Percentiles rank a stretch among this genome's conserved stretches.
Evolutionary conservation across 2,329 filamentous ascomycete species (phyloP).

Genomic region (Penicillium hordei): DNA sequence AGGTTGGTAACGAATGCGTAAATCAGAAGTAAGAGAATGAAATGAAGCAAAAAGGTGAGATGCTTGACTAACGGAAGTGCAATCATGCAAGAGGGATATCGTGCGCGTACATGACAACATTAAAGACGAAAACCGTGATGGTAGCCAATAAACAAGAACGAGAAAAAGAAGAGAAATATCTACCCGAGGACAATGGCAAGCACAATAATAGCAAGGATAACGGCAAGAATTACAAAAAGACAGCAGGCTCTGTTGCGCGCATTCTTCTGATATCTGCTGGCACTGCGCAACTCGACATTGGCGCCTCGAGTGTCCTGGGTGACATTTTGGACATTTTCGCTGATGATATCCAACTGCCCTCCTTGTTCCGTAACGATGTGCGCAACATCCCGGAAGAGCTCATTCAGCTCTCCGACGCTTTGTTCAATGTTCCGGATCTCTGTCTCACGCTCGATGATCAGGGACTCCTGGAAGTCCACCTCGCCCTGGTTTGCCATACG

Average conservation of each 20-base stretch:
- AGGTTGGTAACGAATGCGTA: not conserved
- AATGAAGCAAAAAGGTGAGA: conserved; percentile 12
- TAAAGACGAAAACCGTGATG: conserved; percentile 10
- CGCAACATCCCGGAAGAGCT: conserved; percentile 95
- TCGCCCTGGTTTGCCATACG: conserved; percentile 88
- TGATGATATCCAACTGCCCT: conserved; percentile 80
- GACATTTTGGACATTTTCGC: conserved; percentile 81
- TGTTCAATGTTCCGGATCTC: conserved; percentile 98
- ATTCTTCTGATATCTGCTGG: conserved; percentile 90
- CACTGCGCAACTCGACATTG: conserved; percentile 79
- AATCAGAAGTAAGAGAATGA: conserved; percentile 11
- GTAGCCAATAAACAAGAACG: conserved; percentile 10
- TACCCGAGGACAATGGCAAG: conserved; percentile 79
- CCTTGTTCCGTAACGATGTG: conserved; percentile 96
- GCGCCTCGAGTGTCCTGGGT: conserved; percentile 80
- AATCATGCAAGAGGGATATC: conserved; percentile 37
- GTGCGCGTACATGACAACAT: conserved; percentile 25
- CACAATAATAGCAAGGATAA: conserved; percentile 87
- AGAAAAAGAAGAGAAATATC: conserved; percentile 13
- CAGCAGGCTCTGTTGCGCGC: conserved; percentile 94
- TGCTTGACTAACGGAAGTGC: conserved; percentile 3
- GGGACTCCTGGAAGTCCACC: conserved; percentile 93
- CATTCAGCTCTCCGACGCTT: conserved; percentile 90
- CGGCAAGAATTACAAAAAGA: conserved; percentile 78
- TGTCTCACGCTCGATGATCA: conserved; percentile 93